Percentiles rank a stretch among this genome's conserved stretches.
These are phyloP conservation scores for Nakataea oryzae DNA, from an alignment of 2,329 filamentous ascomycete genomes.

Conservation along the genomic window DNA sequence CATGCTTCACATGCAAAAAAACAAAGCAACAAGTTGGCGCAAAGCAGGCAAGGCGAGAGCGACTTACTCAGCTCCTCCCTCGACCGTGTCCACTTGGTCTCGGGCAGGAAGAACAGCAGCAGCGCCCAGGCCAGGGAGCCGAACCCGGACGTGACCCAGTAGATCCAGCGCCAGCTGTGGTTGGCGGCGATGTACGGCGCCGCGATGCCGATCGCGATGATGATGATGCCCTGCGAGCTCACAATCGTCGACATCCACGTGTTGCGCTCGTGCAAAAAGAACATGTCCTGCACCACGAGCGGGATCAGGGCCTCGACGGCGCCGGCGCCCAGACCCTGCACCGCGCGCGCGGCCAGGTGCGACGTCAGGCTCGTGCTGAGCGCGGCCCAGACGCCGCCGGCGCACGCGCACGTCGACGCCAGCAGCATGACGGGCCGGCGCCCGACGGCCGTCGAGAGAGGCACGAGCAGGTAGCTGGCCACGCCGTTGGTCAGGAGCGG, in stretches of 20 bases:
- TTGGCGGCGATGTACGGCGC: slow-evolving; percentile 19
- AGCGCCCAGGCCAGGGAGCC: slow-evolving; percentile 21
- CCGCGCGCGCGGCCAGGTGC: slow-evolving; percentile 21
- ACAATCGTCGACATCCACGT: slow-evolving; percentile 20
- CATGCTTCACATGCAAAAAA: not conserved
- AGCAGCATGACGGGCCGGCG: slow-evolving; percentile 24
- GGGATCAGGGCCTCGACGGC: slow-evolving; percentile 24
- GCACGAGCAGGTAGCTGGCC: slow-evolving; percentile 24
- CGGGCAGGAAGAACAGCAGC: slow-evolving; percentile 20
- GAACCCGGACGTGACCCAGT: slow-evolving; percentile 20
- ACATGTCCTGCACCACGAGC: slow-evolving; percentile 25
- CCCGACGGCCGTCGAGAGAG: slow-evolving; percentile 24
- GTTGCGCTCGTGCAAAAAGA: slow-evolving; percentile 26
- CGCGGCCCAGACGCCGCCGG: slow-evolving; percentile 24
- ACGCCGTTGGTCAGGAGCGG: slow-evolving; percentile 24
- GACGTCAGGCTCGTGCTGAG: slow-evolving; percentile 13
- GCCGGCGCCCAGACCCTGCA: slow-evolving; percentile 24
- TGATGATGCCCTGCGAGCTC: slow-evolving; percentile 17
- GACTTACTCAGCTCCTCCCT: slow-evolving; percentile 16
- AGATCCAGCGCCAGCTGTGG: slow-evolving; percentile 23
- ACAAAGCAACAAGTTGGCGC: not conserved
- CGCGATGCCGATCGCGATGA: slow-evolving; percentile 17
- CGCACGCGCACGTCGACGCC: slow-evolving; percentile 20
- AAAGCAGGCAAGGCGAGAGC: not conserved
- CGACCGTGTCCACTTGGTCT: slow-evolving; percentile 21